phyloP scores from a whole-genome alignment of 176 grass and related monocot genomes.

The Hsuehochloa calcarea region DNA sequence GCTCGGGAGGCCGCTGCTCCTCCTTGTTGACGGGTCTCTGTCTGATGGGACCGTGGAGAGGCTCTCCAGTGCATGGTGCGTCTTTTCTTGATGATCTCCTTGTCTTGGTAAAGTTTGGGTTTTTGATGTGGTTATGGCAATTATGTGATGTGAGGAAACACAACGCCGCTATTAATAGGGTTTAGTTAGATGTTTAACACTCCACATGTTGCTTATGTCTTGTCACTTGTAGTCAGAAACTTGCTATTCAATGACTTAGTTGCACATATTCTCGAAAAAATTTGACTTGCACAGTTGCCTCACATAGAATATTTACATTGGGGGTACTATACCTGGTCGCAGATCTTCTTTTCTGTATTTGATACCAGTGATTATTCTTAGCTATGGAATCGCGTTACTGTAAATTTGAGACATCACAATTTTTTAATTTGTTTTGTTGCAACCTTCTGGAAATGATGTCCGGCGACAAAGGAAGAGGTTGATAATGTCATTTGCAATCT shows the following conservation, averaged over 20 bases:
- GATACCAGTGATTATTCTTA: background rate
- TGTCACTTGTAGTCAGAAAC: background rate
- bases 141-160: background rate
- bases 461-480: background rate
- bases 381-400: constrained; percentile 1
- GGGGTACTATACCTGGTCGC: background rate
- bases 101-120: background rate
- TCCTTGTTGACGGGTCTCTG: constrained; percentile 34
- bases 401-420: background rate
- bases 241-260: background rate
- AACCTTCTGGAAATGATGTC: background rate
- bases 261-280: too few relatives aligned
- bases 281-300: background rate
- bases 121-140: constrained; percentile 12
- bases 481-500: background rate
- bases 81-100: constrained; percentile 34
- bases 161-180: background rate
- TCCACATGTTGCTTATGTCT: constrained; percentile 2
- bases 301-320: background rate
- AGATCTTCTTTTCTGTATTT: constrained; percentile 18
- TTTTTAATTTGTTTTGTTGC: background rate
- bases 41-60: constrained; percentile 40
- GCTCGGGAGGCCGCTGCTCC: constrained; percentile 50
- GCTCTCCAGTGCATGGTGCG: constrained; percentile 70
- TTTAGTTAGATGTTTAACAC: background rate